These are phyloP conservation scores for Porphyrellus cyaneotinctus DNA, from an alignment of 768 basidiomycete species.

Conservation along the genomic window DNA sequence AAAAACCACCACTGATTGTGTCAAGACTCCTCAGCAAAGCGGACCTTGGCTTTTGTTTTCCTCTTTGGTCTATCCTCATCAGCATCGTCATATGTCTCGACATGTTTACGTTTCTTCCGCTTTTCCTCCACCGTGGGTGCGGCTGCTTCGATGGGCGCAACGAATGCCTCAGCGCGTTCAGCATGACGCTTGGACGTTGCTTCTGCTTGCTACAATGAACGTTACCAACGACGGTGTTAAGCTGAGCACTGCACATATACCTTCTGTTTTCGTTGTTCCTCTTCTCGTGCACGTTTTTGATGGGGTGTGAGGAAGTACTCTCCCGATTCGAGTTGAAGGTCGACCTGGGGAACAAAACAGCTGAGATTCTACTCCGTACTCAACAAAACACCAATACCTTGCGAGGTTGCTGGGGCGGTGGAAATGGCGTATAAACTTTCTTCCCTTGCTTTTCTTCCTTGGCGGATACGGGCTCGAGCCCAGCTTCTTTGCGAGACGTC, in stretches of 20 bases:
- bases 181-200: conserved; percentile 64
- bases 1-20: background rate
- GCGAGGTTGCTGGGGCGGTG: conserved; percentile 87
- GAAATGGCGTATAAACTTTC: conserved; percentile 98
- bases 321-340: conserved; percentile 91
- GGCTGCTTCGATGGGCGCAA: conserved; percentile 78
- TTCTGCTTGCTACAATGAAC: conserved; percentile 65
- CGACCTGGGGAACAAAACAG: conserved; percentile 49
- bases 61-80: conserved; percentile 39
- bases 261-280: conserved; percentile 71
- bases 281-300: conserved; percentile 78
- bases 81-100: conserved; percentile 36
- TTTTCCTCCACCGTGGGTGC: conserved; percentile 78
- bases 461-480: conserved; percentile 40
- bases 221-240: background rate
- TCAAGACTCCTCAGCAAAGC: conserved; percentile 14
- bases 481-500: conserved; percentile 64
- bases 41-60: conserved; percentile 30
- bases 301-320: conserved; percentile 95
- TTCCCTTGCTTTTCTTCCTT: conserved; percentile 59
- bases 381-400: conserved; percentile 52
- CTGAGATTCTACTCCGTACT: conserved; percentile 5
- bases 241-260: background rate
- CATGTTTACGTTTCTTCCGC: conserved; percentile 50
- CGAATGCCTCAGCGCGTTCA: conserved; percentile 82